Evolutionary conservation across 495 filamentous ascomycete species (phyloP), one percentile per base, ranked within the genome.

Genomic region (Xylaria nigripes): DNA sequence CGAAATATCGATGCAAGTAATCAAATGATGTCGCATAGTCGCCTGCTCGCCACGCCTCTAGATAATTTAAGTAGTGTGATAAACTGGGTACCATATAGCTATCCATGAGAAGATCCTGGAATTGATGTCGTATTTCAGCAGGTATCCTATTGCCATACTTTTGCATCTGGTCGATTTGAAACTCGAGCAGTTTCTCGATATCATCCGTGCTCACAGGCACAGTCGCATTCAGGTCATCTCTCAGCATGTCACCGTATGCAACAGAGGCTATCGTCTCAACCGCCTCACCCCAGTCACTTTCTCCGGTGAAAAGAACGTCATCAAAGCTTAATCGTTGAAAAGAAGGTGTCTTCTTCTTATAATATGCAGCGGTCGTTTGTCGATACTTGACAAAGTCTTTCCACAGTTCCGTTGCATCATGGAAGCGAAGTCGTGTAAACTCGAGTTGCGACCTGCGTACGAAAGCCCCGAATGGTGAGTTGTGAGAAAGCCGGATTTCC

Each of bases 1-100:
- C 93, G 64, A 96, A 98, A 68, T 95, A 97, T 36, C 90, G 85
- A 66, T 98, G 92, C 24, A 98, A 78, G 57, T 85, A 85, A 55
- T 98, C 91, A 66, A 96, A 91, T 0, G 92, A 85, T 0, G 84
- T 85, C 12, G 89, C 81, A 63, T 92, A 95, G 68, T 97, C 92
- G 0, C 94, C 94, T 10, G 90, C 81, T 56, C 82, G 79, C 93
- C 90, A 96, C 6, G 89, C 81, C 64, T 98, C 89, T 32, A 95
- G 80, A 68, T 92, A 97, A 55, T 87, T 77, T 6, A 95, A 74
- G 56, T 95, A 94, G 58, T 94, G 85, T 2, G 82, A 79, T 36
- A 91, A 69, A 48, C 81, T 87, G 6, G 90, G 87, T 18, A 86
- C 71, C 29, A 81, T 75, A 25, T 83, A 76, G 29, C 82, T 82